phyloP scores from a whole-genome alignment of 23 red algal genomes.

The Rhodosorus marinus region DNA sequence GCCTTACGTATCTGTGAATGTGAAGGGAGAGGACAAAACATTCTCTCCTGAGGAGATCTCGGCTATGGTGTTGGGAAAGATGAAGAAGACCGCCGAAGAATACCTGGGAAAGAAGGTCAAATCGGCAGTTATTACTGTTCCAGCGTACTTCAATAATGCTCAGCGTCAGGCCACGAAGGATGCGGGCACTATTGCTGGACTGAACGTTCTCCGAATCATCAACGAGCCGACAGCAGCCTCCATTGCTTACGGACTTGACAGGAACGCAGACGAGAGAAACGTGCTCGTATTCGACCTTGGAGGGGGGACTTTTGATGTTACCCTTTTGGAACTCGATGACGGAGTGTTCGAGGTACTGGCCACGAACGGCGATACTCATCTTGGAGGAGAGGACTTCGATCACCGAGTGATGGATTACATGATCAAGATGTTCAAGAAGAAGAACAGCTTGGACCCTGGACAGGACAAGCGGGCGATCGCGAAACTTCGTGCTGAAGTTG shows the following conservation, averaged over 20 bases:
- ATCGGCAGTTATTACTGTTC: constrained; percentile 82
- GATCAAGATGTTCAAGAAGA: constrained; percentile 82
- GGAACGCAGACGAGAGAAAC: constrained; percentile 70
- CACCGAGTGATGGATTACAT: constrained; percentile 96
- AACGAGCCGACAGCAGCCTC: constrained; percentile 96
- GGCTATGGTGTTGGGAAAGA: constrained; percentile 84
- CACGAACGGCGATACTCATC: constrained; percentile 95
- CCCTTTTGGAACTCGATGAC: constrained; percentile 81
- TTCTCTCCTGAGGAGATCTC: constrained; percentile 92
- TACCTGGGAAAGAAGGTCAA: constrained; percentile 64
- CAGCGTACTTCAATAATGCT: constrained; percentile 95
- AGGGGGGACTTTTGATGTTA: constrained; percentile 97
- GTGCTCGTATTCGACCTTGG: constrained; percentile 97
- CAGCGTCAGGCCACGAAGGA: constrained; percentile 87
- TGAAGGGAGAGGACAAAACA: constrained; percentile 67
- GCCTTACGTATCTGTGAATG: constrained; percentile 61
- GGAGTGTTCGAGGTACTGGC: constrained; percentile 96
- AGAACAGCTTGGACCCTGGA: constrained; percentile 58
- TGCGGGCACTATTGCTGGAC: constrained; percentile 85
- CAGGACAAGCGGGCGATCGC: constrained; percentile 78
- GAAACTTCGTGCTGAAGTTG: constrained; percentile 83
- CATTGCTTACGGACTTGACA: constrained; percentile 90
- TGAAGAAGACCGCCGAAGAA: constrained; percentile 95
- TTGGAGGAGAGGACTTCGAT: constrained; percentile 97
- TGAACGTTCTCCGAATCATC: constrained; percentile 88